Conservation (phyloP, 225 moss, liverwort and hornwort genomes). For the Climacium dendroides region DNA sequence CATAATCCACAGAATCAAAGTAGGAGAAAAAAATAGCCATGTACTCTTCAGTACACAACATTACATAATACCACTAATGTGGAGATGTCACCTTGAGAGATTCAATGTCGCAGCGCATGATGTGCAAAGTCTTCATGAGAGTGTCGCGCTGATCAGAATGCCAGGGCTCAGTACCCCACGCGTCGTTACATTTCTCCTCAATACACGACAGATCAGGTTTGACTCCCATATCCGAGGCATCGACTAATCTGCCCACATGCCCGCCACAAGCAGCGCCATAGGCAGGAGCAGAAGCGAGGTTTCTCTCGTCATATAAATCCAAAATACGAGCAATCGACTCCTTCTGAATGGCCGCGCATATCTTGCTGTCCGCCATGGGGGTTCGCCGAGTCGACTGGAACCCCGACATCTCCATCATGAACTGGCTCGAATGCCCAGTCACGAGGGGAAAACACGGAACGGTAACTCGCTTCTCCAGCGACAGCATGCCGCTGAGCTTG, state of each 20-base stretch:
- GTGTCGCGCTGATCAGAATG: constrained; percentile 20
- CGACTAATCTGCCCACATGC: not conserved
- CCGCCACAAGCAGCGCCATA: not conserved
- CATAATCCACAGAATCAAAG: not conserved
- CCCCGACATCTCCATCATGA: constrained; percentile 12
- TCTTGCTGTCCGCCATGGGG: constrained; percentile 18
- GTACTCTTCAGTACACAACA: not conserved
- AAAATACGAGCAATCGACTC: constrained; percentile 19
- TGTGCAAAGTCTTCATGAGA: constrained; percentile 33
- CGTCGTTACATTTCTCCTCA: constrained; percentile 7
- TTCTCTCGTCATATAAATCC: constrained; percentile 14
- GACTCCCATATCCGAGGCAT: not conserved
- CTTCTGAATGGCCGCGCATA: constrained; percentile 9
- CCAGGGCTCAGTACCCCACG: constrained; percentile 24
- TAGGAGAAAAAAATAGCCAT: not conserved
- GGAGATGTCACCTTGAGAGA: constrained; percentile 23
- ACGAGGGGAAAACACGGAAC: not conserved
- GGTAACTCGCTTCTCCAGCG: constrained; percentile 16
- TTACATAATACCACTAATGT: not conserved
- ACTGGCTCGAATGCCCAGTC: constrained; percentile 5
- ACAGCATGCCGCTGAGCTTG: constrained; percentile 26
- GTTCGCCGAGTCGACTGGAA: constrained; percentile 1
- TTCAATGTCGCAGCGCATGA: constrained; percentile 43
- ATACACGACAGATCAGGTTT: constrained; percentile 7
- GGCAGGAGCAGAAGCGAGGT: not conserved